Evolutionary conservation across 202 grass and related monocot species (phyloP).

Genomic region (Sporobolus alterniflorus): DNA sequence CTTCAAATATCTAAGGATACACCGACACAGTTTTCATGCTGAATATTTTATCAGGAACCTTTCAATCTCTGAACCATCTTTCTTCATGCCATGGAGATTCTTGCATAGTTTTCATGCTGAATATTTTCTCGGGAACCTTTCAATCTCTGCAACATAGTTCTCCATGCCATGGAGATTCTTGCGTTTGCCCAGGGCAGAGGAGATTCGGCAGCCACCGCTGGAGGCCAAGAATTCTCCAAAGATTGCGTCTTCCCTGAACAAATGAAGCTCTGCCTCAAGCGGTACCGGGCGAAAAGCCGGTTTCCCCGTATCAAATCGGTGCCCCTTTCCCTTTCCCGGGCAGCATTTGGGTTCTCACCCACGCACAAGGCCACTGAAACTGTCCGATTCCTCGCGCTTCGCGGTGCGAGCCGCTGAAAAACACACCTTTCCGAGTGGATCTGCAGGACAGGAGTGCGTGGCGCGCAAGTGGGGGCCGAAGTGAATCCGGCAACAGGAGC

Average conservation of each 20-base stretch:
- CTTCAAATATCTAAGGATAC: no score
- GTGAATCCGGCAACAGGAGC: slow-evolving; percentile 35
- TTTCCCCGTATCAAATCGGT: neutral
- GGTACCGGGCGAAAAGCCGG: neutral
- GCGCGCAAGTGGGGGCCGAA: slow-evolving; percentile 6
- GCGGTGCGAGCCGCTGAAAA: slow-evolving; percentile 1
- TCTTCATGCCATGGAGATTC: no score
- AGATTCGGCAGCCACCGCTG: slow-evolving; percentile 33
- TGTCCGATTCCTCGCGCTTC: slow-evolving; percentile 4
- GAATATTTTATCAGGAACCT: no score
- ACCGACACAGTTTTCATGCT: no score
- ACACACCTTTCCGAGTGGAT: slow-evolving; percentile 19
- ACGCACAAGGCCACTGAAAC: slow-evolving; percentile 15
- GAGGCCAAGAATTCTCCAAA: slow-evolving; percentile 22
- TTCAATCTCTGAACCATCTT: no score
- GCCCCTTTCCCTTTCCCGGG: neutral
- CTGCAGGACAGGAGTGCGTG: neutral
- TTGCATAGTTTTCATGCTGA: no score
- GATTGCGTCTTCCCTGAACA: slow-evolving; percentile 19
- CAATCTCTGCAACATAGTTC: neutral
- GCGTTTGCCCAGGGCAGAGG: neutral
- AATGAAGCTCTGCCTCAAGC: slow-evolving; percentile 14
- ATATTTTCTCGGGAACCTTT: no score
- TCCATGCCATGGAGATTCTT: slow-evolving; percentile 3
- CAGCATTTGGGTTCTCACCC: slow-evolving; percentile 25